phyloP scores from a whole-genome alignment of 371 early-diverging fungal species.

The Massospora cicadina region DNA sequence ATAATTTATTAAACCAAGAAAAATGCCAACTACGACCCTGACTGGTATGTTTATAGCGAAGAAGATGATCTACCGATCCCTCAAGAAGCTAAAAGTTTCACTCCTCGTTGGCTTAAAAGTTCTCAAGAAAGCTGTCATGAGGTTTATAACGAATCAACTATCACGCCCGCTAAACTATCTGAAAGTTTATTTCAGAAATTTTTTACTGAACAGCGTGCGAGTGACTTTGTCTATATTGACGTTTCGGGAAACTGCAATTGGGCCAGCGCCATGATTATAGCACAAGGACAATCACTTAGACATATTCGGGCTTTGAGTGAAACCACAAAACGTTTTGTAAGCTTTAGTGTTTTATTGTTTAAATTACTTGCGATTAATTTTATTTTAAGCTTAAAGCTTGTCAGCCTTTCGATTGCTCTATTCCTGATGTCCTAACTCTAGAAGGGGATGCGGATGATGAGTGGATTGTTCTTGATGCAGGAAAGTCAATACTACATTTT shows the following conservation, averaged over 20 bases:
- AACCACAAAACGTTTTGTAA: not conserved
- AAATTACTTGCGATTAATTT: not conserved
- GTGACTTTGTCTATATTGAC: not conserved
- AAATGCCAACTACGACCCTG: not conserved
- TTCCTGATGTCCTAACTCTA: not conserved
- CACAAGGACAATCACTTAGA: not conserved
- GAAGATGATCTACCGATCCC: not conserved
- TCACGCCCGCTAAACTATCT: not conserved
- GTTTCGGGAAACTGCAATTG: not conserved
- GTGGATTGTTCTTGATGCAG: constrained; percentile 4
- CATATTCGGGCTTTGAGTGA: not conserved
- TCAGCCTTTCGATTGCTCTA: not conserved
- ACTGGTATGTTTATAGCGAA: not conserved
- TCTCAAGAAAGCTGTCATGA: not conserved
- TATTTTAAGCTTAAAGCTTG: constrained; percentile 7
- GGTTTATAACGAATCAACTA: not conserved
- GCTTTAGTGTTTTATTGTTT: not conserved
- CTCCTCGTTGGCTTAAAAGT: not conserved
- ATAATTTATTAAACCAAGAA: not conserved
- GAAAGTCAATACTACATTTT: constrained; percentile 2
- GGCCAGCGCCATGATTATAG: constrained; percentile 1
- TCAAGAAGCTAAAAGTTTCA: not conserved
- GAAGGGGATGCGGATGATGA: constrained; percentile 4
- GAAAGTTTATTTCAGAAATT: not conserved
- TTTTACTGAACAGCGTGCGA: not conserved